Conservation (phyloP, 2,329 filamentous ascomycete species). For the Alternaria arbusti region DNA sequence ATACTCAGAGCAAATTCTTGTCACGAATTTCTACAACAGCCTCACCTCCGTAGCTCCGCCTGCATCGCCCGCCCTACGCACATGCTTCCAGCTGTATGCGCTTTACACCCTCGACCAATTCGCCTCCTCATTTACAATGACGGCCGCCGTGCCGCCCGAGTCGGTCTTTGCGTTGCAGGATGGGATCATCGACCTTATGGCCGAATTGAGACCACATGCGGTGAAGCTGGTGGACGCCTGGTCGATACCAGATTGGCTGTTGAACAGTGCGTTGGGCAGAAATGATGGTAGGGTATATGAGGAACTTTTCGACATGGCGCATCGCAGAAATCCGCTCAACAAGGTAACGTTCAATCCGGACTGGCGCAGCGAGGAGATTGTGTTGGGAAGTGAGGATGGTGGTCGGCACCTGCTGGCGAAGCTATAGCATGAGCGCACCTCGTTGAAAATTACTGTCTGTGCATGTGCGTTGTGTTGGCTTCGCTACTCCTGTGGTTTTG, state of each 20-base stretch:
- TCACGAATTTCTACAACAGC: slow-evolving; percentile 55
- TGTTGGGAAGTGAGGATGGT: slow-evolving; percentile 54
- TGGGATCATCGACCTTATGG: slow-evolving; percentile 56
- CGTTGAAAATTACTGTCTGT: background rate
- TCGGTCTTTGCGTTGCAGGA: slow-evolving; percentile 52
- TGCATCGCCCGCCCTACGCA: slow-evolving; percentile 47
- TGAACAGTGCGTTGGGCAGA: slow-evolving; percentile 59
- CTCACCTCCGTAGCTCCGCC: slow-evolving; percentile 25
- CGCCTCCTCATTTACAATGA: slow-evolving; percentile 55
- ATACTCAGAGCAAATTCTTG: slow-evolving; percentile 58
- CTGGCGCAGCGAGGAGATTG: slow-evolving; percentile 58
- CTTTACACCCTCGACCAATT: slow-evolving; percentile 56
- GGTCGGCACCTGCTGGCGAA: slow-evolving; percentile 36
- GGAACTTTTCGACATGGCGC: slow-evolving; percentile 59
- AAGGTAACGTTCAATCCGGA: slow-evolving; percentile 58
- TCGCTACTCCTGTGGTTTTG: background rate
- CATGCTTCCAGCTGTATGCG: slow-evolving; percentile 57
- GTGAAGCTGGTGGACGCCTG: slow-evolving; percentile 60
- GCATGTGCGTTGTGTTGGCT: background rate
- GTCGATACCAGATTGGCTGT: slow-evolving; percentile 60
- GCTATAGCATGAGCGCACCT: slow-evolving; percentile 17
- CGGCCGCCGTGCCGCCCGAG: slow-evolving; percentile 50
- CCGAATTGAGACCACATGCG: slow-evolving; percentile 57
- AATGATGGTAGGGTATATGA: slow-evolving; percentile 62
- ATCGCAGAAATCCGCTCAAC: slow-evolving; percentile 60